Evolutionary conservation across 345 rosid species (phyloP).

Genomic region (Salix caprea): DNA sequence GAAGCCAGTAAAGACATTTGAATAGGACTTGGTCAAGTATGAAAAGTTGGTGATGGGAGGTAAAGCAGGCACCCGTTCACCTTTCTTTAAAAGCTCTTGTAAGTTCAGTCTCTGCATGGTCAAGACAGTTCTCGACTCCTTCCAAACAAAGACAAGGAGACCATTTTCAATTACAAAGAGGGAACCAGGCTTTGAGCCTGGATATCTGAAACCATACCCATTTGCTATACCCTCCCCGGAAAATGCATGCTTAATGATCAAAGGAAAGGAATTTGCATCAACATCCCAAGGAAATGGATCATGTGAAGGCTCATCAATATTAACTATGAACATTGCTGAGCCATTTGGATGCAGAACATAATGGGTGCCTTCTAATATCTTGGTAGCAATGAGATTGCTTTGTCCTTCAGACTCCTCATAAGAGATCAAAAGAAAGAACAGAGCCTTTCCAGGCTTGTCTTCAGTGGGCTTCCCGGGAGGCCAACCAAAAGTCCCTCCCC

Average conservation of each 20-base stretch:
- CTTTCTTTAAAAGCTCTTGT: conserved; percentile 69
- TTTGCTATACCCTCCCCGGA: conserved; percentile 80
- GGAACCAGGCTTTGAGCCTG: conserved; percentile 80
- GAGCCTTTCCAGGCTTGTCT: conserved; percentile 74
- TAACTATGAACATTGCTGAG: conserved; percentile 74
- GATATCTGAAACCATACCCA: conserved; percentile 89
- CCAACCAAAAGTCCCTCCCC: conserved; percentile 94
- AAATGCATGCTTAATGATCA: conserved; percentile 45
- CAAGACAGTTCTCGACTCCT: conserved; percentile 63
- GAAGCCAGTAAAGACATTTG: conserved; percentile 68
- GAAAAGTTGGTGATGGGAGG: conserved; percentile 65
- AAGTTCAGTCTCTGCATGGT: conserved; percentile 69
- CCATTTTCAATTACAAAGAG: conserved; percentile 61
- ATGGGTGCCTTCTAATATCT: conserved; percentile 84
- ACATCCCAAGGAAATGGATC: conserved; percentile 67
- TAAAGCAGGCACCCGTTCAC: conserved; percentile 57
- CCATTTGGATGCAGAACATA: conserved; percentile 88
- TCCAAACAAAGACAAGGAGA: conserved; percentile 80
- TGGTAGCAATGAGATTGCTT: conserved; percentile 62
- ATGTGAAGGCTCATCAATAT: conserved; percentile 59
- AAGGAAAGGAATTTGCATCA: conserved; percentile 51
- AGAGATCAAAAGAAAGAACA: conserved; percentile 70
- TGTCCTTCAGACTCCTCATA: conserved; percentile 59
- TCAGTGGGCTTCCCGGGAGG: conserved; percentile 64
- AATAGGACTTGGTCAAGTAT: conserved; percentile 71